Percentiles rank a stretch among this genome's conserved stretches.
Evolutionary conservation across 257 asterid species (phyloP).

Genomic region (Scutellaria minor): DNA sequence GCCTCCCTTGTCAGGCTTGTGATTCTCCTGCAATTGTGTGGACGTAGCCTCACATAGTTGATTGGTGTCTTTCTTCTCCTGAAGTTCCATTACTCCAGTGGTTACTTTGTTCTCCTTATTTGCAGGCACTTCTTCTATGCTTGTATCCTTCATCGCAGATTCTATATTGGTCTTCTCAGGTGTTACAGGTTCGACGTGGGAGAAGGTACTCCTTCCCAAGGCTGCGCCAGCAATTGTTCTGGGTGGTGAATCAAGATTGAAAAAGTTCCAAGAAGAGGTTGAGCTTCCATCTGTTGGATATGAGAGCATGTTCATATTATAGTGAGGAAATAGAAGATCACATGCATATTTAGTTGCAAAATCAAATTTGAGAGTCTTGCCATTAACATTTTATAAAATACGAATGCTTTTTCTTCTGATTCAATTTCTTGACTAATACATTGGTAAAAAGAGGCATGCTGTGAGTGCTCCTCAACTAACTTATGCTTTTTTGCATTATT

Average conservation of each 20-base stretch:
- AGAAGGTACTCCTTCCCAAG: constrained; percentile 34
- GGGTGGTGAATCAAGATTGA: constrained; percentile 57
- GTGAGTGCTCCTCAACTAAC: too few species aligned
- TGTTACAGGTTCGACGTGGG: constrained; percentile 63
- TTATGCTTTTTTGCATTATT: too few species aligned
- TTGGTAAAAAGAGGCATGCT: too few species aligned
- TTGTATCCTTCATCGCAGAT: constrained; percentile 28
- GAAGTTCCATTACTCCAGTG: constrained; percentile 43
- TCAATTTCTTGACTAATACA: too few species aligned
- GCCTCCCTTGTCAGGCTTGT: constrained; percentile 77
- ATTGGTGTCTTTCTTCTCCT: constrained; percentile 5
- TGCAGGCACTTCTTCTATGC: constrained; percentile 33
- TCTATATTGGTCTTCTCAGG: constrained; percentile 55
- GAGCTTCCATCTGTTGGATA: constrained; percentile 57
- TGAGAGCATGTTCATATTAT: constrained; percentile 34
- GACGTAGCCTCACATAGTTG: constrained; percentile 35
- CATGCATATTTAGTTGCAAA: background rate
- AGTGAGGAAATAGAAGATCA: constrained; percentile 20
- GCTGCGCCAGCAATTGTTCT: constrained; percentile 32
- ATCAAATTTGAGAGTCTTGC: background rate
- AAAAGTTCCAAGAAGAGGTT: constrained; percentile 34
- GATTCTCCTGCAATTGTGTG: constrained; percentile 59
- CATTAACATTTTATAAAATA: too few species aligned
- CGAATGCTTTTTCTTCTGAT: too few species aligned
- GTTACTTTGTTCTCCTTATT: constrained; percentile 31